Conservation (phyloP, 768 basidiomycete species). For the Tubosaeta sp. region DNA sequence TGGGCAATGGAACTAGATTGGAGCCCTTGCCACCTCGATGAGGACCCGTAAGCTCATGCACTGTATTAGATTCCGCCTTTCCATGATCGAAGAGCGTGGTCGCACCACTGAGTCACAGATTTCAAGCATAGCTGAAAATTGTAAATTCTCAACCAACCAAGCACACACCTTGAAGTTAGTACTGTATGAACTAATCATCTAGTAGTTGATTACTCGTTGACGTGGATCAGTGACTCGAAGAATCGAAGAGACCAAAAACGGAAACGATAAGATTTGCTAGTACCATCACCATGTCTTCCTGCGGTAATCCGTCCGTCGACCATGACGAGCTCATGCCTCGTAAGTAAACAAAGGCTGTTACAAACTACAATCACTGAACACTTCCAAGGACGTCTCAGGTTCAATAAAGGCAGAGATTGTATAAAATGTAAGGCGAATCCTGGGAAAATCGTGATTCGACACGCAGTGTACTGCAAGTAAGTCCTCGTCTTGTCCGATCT, state of each 20-base stretch:
- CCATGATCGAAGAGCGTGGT: too few relatives aligned
- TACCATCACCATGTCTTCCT: slow-evolving; percentile 37
- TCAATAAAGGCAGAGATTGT: slow-evolving; percentile 62
- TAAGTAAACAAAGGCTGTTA: slow-evolving; percentile 31
- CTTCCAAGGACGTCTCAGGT: slow-evolving; percentile 55
- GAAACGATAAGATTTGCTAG: slow-evolving; percentile 9
- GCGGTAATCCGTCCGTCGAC: slow-evolving; percentile 61
- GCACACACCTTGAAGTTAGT: background rate
- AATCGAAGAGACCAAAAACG: background rate
- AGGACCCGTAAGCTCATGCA: background rate
- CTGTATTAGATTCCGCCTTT: too few relatives aligned
- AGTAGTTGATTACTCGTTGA: too few relatives aligned
- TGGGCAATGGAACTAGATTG: background rate
- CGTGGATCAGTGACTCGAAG: too few relatives aligned
- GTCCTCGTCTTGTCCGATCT: slow-evolving; percentile 19
- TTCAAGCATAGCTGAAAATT: too few relatives aligned
- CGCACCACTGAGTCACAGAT: too few relatives aligned
- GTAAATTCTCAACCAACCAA: too few relatives aligned
- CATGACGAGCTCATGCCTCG: slow-evolving; percentile 64
- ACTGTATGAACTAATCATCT: too few relatives aligned
- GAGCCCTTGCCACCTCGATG: too few relatives aligned
- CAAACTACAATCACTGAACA: background rate
- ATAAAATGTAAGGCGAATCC: slow-evolving; percentile 66
- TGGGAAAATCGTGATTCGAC: slow-evolving; percentile 71
- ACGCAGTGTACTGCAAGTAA: slow-evolving; percentile 84